Percentiles rank a stretch among this genome's conserved stretches.
These are phyloP conservation scores for Hypomontagnella submonticulosa DNA, from an alignment of 495 filamentous ascomycete genomes.

Conservation along the genomic window DNA sequence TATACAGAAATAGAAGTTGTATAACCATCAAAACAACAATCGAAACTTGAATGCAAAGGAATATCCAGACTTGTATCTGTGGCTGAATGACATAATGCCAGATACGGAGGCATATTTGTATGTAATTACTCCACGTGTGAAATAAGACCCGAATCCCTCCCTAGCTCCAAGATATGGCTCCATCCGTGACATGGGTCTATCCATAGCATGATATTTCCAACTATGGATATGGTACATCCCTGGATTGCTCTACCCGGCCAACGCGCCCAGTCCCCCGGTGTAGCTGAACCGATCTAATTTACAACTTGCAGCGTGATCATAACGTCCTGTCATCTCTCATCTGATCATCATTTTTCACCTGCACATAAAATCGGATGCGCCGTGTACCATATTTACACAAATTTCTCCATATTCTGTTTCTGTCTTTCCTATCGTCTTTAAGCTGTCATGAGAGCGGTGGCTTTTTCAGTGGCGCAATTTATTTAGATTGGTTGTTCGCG, in stretches of 20 bases:
- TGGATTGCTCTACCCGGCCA: constrained; percentile 29
- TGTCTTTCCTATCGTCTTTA: constrained; percentile 12
- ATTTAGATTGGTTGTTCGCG: constrained; percentile 13
- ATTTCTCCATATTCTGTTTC: neutral
- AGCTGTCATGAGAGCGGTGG: constrained; percentile 15
- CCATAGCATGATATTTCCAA: constrained; percentile 6
- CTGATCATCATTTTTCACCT: constrained; percentile 4
- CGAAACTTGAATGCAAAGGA: too few relatives aligned
- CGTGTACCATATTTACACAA: constrained; percentile 16
- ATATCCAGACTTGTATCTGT: neutral
- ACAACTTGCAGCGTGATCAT: constrained; percentile 19
- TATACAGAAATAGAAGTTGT: too few relatives aligned
- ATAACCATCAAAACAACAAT: too few relatives aligned
- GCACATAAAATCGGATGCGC: constrained; percentile 14
- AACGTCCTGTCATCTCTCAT: constrained; percentile 17
- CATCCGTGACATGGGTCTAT: constrained; percentile 18
- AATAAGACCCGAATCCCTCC: constrained; percentile 16
- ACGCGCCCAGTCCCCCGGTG: constrained; percentile 27
- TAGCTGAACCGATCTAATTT: constrained; percentile 34
- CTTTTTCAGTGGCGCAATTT: constrained; percentile 5
- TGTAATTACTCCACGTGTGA: constrained; percentile 16
- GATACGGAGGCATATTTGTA: constrained; percentile 6
- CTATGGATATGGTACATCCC: constrained; percentile 3
- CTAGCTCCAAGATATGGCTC: constrained; percentile 28
- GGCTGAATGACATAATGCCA: constrained; percentile 3